Percentiles rank a stretch among this genome's conserved stretches.
These are phyloP conservation scores for Aspergillus alliaceus DNA, from an alignment of 2,329 filamentous ascomycete genomes.

Conservation along the genomic window DNA sequence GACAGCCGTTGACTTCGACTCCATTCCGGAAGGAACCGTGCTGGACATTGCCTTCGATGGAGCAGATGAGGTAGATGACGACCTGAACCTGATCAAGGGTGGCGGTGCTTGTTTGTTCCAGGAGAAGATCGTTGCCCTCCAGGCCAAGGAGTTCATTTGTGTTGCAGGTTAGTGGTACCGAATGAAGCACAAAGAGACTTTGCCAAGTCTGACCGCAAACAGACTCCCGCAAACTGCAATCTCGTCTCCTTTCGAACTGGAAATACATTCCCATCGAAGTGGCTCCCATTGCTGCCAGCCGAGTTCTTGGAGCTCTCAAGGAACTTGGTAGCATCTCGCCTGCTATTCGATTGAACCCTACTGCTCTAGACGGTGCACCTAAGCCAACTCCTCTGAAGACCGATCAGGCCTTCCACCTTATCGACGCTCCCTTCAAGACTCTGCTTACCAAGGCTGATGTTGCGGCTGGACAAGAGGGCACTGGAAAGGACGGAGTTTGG, in stretches of 20 bases:
- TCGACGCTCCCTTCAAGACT: slow-evolving; percentile 84
- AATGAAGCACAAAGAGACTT: not conserved
- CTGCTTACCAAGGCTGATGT: slow-evolving; percentile 66
- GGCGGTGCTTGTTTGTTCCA: slow-evolving; percentile 97
- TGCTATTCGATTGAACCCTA: slow-evolving; percentile 67
- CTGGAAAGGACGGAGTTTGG: slow-evolving; percentile 69
- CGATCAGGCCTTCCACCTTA: slow-evolving; percentile 83
- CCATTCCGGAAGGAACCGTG: slow-evolving; percentile 62
- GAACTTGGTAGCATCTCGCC: slow-evolving; percentile 72
- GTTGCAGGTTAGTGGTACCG: slow-evolving; percentile 65
- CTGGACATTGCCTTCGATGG: slow-evolving; percentile 95
- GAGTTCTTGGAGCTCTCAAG: slow-evolving; percentile 71
- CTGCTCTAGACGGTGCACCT: slow-evolving; percentile 41
- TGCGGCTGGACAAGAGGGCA: slow-evolving; percentile 47
- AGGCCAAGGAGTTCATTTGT: slow-evolving; percentile 81
- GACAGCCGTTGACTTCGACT: slow-evolving; percentile 73
- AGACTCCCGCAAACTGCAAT: slow-evolving; percentile 89
- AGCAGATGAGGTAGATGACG: slow-evolving; percentile 92
- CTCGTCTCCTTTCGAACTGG: slow-evolving; percentile 73
- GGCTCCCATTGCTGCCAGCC: slow-evolving; percentile 76
- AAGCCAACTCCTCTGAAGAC: slow-evolving; percentile 84
- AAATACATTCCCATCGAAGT: slow-evolving; percentile 90
- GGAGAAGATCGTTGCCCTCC: slow-evolving; percentile 90
- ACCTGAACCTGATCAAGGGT: slow-evolving; percentile 96
- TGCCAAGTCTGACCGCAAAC: slow-evolving; percentile 7